phyloP scores from a whole-genome alignment of 176 grass and related monocot genomes.

The Bolboschoenus planiculmis region DNA sequence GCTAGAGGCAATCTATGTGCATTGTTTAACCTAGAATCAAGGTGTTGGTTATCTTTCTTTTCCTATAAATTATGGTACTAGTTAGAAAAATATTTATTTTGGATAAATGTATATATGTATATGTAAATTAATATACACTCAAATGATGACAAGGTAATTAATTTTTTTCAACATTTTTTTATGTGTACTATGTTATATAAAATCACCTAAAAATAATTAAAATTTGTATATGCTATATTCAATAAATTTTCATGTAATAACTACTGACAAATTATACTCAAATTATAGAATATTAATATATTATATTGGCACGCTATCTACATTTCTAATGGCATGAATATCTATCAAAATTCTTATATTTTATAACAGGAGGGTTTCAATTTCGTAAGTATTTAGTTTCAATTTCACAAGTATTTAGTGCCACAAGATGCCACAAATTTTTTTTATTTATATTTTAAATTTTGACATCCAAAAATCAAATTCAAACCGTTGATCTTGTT shows the following conservation, averaged over 20 bases:
- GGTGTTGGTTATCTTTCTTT: constrained; percentile 11
- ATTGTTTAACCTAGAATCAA: background rate
- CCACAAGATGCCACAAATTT: too few relatives aligned
- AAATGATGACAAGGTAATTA: background rate
- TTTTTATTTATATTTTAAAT: too few relatives aligned
- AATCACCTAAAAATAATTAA: background rate
- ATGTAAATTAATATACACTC: too few relatives aligned
- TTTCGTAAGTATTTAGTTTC: too few relatives aligned
- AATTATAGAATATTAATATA: background rate
- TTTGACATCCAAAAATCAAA: too few relatives aligned
- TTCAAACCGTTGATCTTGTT: too few relatives aligned
- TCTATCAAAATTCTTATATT: background rate
- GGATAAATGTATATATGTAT: background rate
- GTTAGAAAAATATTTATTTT: background rate
- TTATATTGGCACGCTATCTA: background rate
- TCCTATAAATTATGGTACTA: background rate
- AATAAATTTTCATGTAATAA: background rate
- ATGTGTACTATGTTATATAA: background rate
- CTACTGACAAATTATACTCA: background rate
- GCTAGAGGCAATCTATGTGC: background rate
- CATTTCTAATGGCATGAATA: background rate
- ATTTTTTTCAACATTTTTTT: background rate
- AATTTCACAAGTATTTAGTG: too few relatives aligned
- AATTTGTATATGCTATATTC: background rate
- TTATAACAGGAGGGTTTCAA: too few relatives aligned